Evolutionary conservation across 768 basidiomycete genomes (phyloP).

Genomic region (Amanita subjunquillea): DNA sequence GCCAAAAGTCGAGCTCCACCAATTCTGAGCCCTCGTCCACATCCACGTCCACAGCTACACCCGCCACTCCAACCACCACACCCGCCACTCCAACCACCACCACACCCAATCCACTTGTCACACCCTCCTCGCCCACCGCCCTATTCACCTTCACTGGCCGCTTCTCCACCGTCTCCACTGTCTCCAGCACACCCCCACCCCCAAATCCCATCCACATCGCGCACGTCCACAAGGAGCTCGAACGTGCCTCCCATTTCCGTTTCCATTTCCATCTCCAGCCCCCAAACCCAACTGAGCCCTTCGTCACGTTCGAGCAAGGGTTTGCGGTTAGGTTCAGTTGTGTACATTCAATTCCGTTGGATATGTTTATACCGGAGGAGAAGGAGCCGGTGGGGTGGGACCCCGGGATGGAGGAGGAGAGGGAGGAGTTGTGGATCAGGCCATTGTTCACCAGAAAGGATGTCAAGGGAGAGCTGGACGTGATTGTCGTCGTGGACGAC

Average conservation of each 20-base stretch:
- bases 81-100: too few relatives aligned
- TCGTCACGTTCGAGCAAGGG: background rate
- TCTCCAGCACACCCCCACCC: background rate
- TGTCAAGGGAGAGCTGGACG: constrained; percentile 48
- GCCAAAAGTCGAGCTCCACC: too few relatives aligned
- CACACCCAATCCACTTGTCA: too few relatives aligned
- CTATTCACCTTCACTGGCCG: background rate
- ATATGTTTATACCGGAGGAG: background rate
- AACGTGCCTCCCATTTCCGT: background rate
- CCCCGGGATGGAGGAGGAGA: constrained; percentile 8
- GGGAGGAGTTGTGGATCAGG: too few relatives aligned
- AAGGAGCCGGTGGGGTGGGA: background rate
- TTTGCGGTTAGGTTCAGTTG: background rate
- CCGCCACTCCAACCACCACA: too few relatives aligned
- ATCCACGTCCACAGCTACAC: too few relatives aligned
- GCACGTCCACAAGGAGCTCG: background rate
- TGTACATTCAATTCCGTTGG: background rate
- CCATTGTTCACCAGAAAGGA: constrained; percentile 14
- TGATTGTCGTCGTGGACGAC: constrained; percentile 16
- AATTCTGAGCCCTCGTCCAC: too few relatives aligned
- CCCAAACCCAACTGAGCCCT: background rate
- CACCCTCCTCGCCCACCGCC: too few relatives aligned
- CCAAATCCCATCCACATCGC: background rate
- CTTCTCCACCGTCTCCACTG: constrained; percentile 1
- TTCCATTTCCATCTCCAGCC: background rate